Evolutionary conservation across 306 rosid species (phyloP).

Genomic region (Cucumis hystrix): DNA sequence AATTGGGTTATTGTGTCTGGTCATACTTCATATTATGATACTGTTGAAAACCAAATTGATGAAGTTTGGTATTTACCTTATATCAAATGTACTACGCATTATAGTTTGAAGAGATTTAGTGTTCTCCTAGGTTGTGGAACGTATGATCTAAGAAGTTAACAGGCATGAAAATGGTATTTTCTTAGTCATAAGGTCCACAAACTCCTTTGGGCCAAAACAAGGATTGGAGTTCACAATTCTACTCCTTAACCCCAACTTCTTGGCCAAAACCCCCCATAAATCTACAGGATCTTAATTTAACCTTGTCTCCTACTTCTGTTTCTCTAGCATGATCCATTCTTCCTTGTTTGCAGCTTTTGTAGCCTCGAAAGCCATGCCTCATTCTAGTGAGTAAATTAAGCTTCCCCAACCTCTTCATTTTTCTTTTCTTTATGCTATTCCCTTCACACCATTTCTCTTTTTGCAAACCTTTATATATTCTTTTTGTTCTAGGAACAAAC

Average conservation of each 20-base stretch:
- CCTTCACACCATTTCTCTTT: background rate
- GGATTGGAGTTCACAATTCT: too few species aligned
- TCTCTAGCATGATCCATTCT: constrained; percentile 4
- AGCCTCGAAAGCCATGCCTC: background rate
- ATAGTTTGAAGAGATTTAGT: background rate
- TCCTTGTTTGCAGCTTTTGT: background rate
- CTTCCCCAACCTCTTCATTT: background rate
- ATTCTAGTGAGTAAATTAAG: background rate
- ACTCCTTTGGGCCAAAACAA: too few species aligned
- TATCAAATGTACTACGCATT: background rate
- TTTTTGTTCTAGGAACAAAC: background rate
- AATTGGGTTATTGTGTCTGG: background rate
- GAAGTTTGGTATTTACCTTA: background rate
- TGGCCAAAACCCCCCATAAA: background rate
- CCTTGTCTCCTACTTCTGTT: background rate
- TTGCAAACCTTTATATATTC: background rate
- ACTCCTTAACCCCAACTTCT: too few species aligned
- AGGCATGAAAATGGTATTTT: too few species aligned
- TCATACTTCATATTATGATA: background rate
- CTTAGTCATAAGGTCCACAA: too few species aligned
- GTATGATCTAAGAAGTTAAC: too few species aligned
- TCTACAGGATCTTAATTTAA: background rate
- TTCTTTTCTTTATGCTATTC: background rate
- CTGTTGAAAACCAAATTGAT: background rate
- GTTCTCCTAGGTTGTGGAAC: background rate